phyloP scores from a whole-genome alignment of 2,329 filamentous ascomycete genomes.

The Neospermospora avenae region DNA sequence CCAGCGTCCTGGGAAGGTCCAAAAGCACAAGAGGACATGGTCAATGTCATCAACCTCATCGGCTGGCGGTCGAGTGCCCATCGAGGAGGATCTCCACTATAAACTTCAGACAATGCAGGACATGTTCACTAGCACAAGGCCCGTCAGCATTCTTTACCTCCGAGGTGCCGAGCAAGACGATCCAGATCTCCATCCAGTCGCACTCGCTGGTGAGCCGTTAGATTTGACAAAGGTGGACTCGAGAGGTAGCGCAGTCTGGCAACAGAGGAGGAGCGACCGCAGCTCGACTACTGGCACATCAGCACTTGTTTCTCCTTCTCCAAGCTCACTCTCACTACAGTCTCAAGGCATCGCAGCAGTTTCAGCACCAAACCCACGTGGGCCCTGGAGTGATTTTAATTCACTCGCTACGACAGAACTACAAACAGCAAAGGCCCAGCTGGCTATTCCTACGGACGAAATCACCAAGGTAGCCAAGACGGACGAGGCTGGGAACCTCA shows the following conservation, averaged over 20 bases:
- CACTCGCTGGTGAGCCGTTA: slow-evolving; percentile 63
- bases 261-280: slow-evolving; percentile 49
- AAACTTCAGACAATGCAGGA: slow-evolving; percentile 78
- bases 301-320: slow-evolving; percentile 62
- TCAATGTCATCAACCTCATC: slow-evolving; percentile 82
- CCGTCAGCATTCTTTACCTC: slow-evolving; percentile 74
- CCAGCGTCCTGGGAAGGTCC: slow-evolving; percentile 73
- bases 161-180: slow-evolving; percentile 76
- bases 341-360: slow-evolving; percentile 48
- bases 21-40: slow-evolving; percentile 92
- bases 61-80: slow-evolving; percentile 50
- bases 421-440: slow-evolving; percentile 39
- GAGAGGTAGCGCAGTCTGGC: slow-evolving; percentile 31
- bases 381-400: slow-evolving; percentile 57
- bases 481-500: slow-evolving; percentile 62
- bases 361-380: slow-evolving; percentile 34
- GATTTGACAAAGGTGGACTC: slow-evolving; percentile 53
- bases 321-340: slow-evolving; percentile 60
- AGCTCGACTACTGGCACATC: slow-evolving; percentile 58
- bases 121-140: slow-evolving; percentile 83
- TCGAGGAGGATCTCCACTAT: slow-evolving; percentile 73
- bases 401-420: slow-evolving; percentile 49
- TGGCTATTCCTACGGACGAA: slow-evolving; percentile 47
- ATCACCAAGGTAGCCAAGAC: slow-evolving; percentile 53
- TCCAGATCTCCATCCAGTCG: slow-evolving; percentile 73